Percentiles rank a stretch among this genome's conserved stretches.
phyloP scores from a whole-genome alignment of 2,329 filamentous ascomycete species.

The Neofusicoccum cordaticola region DNA sequence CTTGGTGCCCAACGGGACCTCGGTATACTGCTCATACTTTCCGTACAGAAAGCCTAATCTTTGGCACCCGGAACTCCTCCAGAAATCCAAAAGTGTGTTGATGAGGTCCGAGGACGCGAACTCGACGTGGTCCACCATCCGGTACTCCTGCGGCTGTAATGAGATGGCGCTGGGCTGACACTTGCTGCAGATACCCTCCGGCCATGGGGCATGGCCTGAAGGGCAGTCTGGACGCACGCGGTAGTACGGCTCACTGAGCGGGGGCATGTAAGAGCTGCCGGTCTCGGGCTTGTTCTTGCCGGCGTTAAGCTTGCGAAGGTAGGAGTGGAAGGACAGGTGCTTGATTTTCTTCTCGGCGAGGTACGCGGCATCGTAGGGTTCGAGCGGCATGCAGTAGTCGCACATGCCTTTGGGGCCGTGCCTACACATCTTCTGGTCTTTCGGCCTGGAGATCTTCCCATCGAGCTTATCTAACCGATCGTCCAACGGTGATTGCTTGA shows the following conservation, averaged over 20 bases:
- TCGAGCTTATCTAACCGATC: slow-evolving; percentile 80
- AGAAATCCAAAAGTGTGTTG: slow-evolving; percentile 86
- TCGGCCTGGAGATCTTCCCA: slow-evolving; percentile 79
- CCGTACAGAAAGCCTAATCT: slow-evolving; percentile 89
- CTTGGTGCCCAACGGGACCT: slow-evolving; percentile 91
- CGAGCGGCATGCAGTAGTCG: slow-evolving; percentile 96
- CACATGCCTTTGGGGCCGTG: slow-evolving; percentile 98
- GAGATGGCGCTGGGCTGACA: slow-evolving; percentile 97
- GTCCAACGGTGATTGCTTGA: slow-evolving; percentile 84
- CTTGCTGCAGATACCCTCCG: slow-evolving; percentile 95
- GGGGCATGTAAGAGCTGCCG: slow-evolving; percentile 92
- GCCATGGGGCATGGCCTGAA: slow-evolving; percentile 88
- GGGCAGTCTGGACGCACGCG: slow-evolving; percentile 86
- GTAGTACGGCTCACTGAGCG: slow-evolving; percentile 88
- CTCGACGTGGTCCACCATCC: slow-evolving; percentile 98
- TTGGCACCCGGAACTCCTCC: slow-evolving; percentile 81
- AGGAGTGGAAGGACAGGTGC: slow-evolving; percentile 92
- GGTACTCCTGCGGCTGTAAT: slow-evolving; percentile 86
- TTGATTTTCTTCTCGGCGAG: slow-evolving; percentile 97
- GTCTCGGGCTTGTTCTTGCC: slow-evolving; percentile 95
- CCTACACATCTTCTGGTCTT: slow-evolving; percentile 83
- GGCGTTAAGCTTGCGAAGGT: slow-evolving; percentile 91
- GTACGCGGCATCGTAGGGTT: slow-evolving; percentile 88
- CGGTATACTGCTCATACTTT: slow-evolving; percentile 82
- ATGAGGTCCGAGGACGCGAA: slow-evolving; percentile 83